These are phyloP conservation scores for Avena insularis DNA, from an alignment of 176 grass and related monocot genomes.

Conservation along the genomic window DNA sequence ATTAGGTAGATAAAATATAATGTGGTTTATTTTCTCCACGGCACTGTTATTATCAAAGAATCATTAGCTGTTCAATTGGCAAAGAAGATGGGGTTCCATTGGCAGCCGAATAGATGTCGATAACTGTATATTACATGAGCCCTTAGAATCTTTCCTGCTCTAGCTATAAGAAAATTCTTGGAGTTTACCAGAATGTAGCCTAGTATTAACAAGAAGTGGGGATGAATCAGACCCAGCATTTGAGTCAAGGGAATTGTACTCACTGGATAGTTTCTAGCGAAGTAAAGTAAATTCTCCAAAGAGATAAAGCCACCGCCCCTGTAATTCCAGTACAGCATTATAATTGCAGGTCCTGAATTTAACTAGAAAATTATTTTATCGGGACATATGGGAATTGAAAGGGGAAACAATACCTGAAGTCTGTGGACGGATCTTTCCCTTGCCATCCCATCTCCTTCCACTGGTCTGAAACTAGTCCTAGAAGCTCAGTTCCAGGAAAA, in stretches of 20 bases:
- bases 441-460: conserved; percentile 95
- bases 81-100: not conserved
- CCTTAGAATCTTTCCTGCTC: not conserved
- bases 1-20: not conserved
- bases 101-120: not conserved
- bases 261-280: conserved; percentile 66
- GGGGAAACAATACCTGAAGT: conserved; percentile 62
- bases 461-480: conserved; percentile 74
- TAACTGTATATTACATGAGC: not conserved
- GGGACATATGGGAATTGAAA: not conserved
- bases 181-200: not conserved
- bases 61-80: conserved; percentile 19
- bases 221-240: not conserved
- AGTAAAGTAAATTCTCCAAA: conserved; percentile 83
- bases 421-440: conserved; percentile 86
- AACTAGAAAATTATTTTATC: conserved; percentile 12
- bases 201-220: not conserved
- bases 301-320: conserved; percentile 89
- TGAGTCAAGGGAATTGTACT: conserved; percentile 38
- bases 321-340: conserved; percentile 45
- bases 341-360: conserved; percentile 33
- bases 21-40: not conserved
- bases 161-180: conserved; percentile 9
- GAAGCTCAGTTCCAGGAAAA: conserved; percentile 69
- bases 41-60: not conserved